phyloP scores from a whole-genome alignment of 768 basidiomycete genomes.

The Agrocybe pediades region DNA sequence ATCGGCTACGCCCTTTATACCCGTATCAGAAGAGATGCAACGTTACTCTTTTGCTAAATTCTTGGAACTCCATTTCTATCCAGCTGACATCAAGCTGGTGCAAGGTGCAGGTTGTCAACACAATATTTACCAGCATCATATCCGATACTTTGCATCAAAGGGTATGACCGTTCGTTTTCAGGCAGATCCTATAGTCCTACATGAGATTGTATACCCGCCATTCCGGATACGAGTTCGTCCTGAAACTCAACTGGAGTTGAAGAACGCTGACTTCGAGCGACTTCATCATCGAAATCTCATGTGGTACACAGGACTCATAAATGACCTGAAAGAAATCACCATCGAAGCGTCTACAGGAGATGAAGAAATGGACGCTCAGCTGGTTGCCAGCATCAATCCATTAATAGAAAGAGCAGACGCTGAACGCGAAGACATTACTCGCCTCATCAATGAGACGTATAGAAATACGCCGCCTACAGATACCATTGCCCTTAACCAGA shows the following conservation, averaged over 20 bases:
- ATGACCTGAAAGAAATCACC: conserved; percentile 75
- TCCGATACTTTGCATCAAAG: conserved; percentile 84
- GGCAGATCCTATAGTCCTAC: conserved; percentile 77
- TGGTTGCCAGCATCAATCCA: conserved; percentile 62
- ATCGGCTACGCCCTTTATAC: conserved; percentile 84
- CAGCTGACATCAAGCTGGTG: conserved; percentile 81
- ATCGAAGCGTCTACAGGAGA: conserved; percentile 83
- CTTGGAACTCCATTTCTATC: conserved; percentile 95
- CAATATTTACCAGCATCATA: conserved; percentile 91
- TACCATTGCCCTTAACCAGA: conserved; percentile 84
- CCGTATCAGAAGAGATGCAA: conserved; percentile 89
- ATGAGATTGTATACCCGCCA: conserved; percentile 89
- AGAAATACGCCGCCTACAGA: conserved; percentile 79
- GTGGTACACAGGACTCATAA: conserved; percentile 78
- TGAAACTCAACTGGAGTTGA: conserved; percentile 85
- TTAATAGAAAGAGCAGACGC: conserved; percentile 74
- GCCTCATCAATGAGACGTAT: conserved; percentile 78
- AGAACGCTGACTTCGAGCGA: conserved; percentile 87
- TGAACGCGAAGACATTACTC: conserved; percentile 72
- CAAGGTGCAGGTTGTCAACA: conserved; percentile 90
- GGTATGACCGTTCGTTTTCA: conserved; percentile 90
- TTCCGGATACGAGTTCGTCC: conserved; percentile 84
- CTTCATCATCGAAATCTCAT: conserved; percentile 68
- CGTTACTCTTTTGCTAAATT: conserved; percentile 95
- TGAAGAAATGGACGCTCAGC: conserved; percentile 63